Evolutionary conservation across 2,329 filamentous ascomycete species (phyloP), one percentile per base, ranked within the genome.

Genomic region (Thermothelomyces thermophilus): DNA sequence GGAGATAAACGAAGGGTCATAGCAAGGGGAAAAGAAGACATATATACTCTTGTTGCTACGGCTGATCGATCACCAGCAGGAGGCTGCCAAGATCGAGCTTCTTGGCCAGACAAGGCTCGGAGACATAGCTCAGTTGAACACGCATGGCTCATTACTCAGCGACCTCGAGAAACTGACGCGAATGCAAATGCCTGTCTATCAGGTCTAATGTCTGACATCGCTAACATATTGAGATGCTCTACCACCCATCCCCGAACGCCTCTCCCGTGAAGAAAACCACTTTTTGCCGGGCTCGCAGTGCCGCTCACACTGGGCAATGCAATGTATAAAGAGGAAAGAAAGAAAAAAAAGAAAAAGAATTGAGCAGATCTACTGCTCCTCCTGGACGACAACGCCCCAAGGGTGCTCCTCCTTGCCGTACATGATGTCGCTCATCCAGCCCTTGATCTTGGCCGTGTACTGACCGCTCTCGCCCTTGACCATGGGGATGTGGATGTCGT

Each of bases 351-450:
- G 33, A n/a, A 35, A 2, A 35, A 35, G 13, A 26, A 5, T 9
- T 26, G 24, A 14, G 13, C 28, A 33, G 14, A n/a, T 34, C 22
- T 48, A 48, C 48, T 55, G 35, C 56, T 82, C 76, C 66, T 86
- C 82, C 46, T 79, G 71, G 31, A 90, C 74, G 31, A 86, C 74
- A 48, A 87, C 76, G 31, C 78, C 82, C 84, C 86, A 90, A 41
- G 78, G 70, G 64, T 89, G 84, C 51, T 82, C 63, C 62, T 76
- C 79, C 51, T 76, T 76, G 53, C 85, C 85, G 65, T 84, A 89
- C 82, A 87, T 88, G 68, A 90, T 87, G 57, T 84, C 80, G 56
- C 74, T 72, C 56, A 90, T 70, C 77, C 78, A 84, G 33, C 68
- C 68, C 74, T 87, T 89, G 65, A 89, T 70, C 66, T 73, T 72